A percentile compares a stretch with the other conserved stretches of the same genome.
These are phyloP conservation scores for Rhizopus microsporus DNA, from an alignment of 371 early-diverging fungal species.

Conservation along the genomic window DNA sequence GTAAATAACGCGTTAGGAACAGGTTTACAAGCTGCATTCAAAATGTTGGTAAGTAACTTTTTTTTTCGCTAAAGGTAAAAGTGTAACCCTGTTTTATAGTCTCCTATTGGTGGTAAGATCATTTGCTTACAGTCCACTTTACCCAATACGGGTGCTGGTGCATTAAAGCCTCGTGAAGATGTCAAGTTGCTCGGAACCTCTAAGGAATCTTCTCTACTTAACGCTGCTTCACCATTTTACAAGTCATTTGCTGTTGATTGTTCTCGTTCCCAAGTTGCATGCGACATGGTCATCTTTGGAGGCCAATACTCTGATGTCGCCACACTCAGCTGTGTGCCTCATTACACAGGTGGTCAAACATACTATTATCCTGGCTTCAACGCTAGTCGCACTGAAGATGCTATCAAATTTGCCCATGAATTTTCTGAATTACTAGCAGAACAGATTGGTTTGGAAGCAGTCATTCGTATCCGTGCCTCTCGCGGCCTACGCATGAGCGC, in stretches of 20 bases:
- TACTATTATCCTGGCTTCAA: slow-evolving; percentile 96
- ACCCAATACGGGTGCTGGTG: slow-evolving; percentile 83
- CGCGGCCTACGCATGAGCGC: slow-evolving; percentile 85
- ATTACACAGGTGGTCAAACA: slow-evolving; percentile 94
- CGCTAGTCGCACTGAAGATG: slow-evolving; percentile 84
- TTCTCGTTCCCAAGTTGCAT: slow-evolving; percentile 87
- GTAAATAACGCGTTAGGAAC: slow-evolving; percentile 81
- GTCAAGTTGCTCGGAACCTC: slow-evolving; percentile 84
- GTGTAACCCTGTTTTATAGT: slow-evolving; percentile 22
- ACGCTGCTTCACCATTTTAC: slow-evolving; percentile 88
- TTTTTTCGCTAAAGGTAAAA: background rate
- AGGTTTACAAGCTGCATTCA: slow-evolving; percentile 84
- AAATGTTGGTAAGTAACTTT: slow-evolving; percentile 65
- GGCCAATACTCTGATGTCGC: slow-evolving; percentile 91
- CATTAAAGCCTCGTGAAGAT: slow-evolving; percentile 84
- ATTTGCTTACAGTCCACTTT: slow-evolving; percentile 79
- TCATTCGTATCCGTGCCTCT: slow-evolving; percentile 93
- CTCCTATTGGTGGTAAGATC: slow-evolving; percentile 90
- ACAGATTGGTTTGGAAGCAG: slow-evolving; percentile 93
- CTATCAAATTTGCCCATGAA: slow-evolving; percentile 88
- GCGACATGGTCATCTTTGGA: slow-evolving; percentile 94
- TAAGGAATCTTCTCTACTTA: slow-evolving; percentile 82
- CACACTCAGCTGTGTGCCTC: slow-evolving; percentile 81
- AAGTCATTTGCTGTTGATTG: slow-evolving; percentile 93
- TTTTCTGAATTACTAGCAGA: slow-evolving; percentile 81